Conservation (phyloP, 345 rosid species). For the Nasturtium officinale region DNA sequence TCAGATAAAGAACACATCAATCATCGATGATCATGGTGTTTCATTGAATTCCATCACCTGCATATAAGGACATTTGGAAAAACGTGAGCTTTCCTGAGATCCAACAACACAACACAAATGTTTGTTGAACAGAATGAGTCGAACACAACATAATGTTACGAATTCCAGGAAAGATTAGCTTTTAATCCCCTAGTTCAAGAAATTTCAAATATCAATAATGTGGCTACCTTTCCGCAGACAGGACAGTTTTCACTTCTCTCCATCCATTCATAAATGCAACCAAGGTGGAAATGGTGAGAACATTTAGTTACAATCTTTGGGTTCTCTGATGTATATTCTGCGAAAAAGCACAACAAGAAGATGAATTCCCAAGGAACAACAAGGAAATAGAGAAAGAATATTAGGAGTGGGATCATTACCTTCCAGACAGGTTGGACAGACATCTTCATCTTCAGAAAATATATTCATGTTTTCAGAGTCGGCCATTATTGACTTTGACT, state of each 20-base stretch:
- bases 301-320: slow-evolving; percentile 92
- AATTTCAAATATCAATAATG: not conserved
- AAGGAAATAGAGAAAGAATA: not conserved
- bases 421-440: slow-evolving; percentile 96
- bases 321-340: slow-evolving; percentile 94
- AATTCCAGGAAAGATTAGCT: not conserved
- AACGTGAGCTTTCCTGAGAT: not conserved
- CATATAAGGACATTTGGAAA: slow-evolving; percentile 11
- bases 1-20: slow-evolving; percentile 23
- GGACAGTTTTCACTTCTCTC: slow-evolving; percentile 99
- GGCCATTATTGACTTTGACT: slow-evolving; percentile 51
- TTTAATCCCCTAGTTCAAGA: no score
- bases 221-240: slow-evolving; percentile 90
- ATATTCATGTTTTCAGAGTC: slow-evolving; percentile 61
- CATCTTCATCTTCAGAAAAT: slow-evolving; percentile 83
- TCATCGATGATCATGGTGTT: slow-evolving; percentile 32
- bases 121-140: no score
- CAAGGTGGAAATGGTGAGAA: slow-evolving; percentile 94
- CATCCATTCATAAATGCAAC: slow-evolving; percentile 99
- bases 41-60: slow-evolving; percentile 48
- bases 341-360: slow-evolving; percentile 22
- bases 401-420: slow-evolving; percentile 46
- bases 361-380: not conserved
- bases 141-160: no score
- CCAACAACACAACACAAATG: not conserved